phyloP scores from a whole-genome alignment of 192 early-diverging fungal species.

The Dimargaris cristalligena region DNA sequence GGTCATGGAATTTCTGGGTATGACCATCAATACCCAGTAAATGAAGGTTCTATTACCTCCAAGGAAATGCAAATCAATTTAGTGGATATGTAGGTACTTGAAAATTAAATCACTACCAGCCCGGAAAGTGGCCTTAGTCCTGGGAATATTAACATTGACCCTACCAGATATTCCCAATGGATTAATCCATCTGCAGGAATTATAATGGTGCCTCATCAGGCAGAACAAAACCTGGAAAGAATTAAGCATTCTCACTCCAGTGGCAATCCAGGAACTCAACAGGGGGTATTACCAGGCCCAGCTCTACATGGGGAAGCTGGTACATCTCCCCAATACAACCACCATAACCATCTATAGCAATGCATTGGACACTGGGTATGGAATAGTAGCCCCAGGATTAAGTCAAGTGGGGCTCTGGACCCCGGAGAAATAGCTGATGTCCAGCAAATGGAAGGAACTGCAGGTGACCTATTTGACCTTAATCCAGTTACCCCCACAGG shows the following conservation, averaged over 20 bases:
- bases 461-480: neutral
- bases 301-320: too few relatives aligned
- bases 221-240: neutral
- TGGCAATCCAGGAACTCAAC: neutral
- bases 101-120: neutral
- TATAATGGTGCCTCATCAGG: neutral
- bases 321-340: neutral
- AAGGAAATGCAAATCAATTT: neutral
- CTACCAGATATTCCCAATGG: neutral
- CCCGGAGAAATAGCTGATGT: neutral
- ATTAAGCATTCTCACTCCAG: neutral
- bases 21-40: neutral
- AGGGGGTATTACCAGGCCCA: too few relatives aligned
- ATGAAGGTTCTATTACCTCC: neutral
- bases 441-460: neutral
- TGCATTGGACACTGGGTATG: neutral
- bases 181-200: neutral
- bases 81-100: neutral
- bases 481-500: neutral
- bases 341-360: neutral
- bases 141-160: neutral
- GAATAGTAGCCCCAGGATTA: too few relatives aligned
- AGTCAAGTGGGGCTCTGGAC: neutral
- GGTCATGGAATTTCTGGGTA: neutral
- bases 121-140: neutral